These are phyloP conservation scores for Starmerella potacharoeniae DNA, from an alignment of 805 yeast genomes.

Conservation along the genomic window DNA sequence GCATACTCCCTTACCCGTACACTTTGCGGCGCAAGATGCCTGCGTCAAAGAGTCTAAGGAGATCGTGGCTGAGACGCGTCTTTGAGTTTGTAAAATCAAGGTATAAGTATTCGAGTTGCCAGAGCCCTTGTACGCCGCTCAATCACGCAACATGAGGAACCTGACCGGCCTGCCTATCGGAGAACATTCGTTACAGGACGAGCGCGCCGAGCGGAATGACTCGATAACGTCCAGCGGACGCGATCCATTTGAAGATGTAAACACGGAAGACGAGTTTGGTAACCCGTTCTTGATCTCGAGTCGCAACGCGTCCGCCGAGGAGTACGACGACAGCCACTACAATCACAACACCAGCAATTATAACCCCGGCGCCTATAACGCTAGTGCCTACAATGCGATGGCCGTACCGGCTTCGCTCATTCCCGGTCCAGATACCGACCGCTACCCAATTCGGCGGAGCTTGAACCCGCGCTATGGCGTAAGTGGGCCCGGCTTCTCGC, in stretches of 20 bases:
- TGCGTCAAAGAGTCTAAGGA: too few species aligned
- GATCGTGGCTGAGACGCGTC: too few species aligned
- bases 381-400: neutral
- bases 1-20: too few species aligned
- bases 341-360: too few species aligned
- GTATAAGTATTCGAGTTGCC: too few species aligned
- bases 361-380: too few species aligned
- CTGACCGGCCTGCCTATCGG: constrained; percentile 13
- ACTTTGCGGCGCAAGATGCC: too few species aligned
- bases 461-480: constrained; percentile 8
- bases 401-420: constrained; percentile 13
- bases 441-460: constrained; percentile 27
- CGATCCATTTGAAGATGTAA: constrained; percentile 25
- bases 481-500: constrained; percentile 11
- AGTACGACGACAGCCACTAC: neutral
- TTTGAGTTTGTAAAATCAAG: too few species aligned
- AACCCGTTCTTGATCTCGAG: neutral
- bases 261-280: neutral
- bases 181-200: constrained; percentile 16
- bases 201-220: constrained; percentile 5
- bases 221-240: constrained; percentile 3
- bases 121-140: too few species aligned
- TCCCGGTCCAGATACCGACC: constrained; percentile 26
- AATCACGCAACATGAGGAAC: constrained; percentile 7
- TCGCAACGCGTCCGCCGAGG: constrained; percentile 10